These are phyloP conservation scores for Mesembryanthemum crystallinum DNA, from an alignment of 148 eudicot species.

Conservation along the genomic window DNA sequence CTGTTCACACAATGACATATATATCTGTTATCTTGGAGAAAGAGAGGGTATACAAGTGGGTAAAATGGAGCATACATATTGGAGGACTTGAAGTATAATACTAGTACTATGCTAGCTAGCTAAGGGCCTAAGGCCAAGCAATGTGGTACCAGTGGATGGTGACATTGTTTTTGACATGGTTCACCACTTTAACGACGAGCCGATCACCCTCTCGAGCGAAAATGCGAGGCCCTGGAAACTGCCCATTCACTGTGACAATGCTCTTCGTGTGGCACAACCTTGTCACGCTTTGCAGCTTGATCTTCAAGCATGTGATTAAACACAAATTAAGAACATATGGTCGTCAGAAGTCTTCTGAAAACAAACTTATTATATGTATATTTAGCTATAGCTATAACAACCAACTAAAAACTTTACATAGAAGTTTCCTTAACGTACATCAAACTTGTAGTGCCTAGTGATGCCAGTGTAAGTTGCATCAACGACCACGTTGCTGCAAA, in stretches of 20 bases:
- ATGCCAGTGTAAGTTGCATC: constrained; percentile 30
- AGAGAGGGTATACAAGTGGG: no score
- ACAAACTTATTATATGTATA: no score
- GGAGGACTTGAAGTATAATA: no score
- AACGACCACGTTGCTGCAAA: not conserved
- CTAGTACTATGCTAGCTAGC: no score
- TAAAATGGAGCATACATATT: no score
- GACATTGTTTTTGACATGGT: constrained; percentile 42
- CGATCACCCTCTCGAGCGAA: constrained; percentile 49
- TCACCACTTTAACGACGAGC: constrained; percentile 35
- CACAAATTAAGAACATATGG: not conserved
- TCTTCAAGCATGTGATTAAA: constrained; percentile 14
- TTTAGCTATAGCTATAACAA: no score
- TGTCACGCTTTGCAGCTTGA: constrained; percentile 39
- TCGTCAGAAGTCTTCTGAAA: not conserved
- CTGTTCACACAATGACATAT: constrained; percentile 23
- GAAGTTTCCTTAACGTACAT: constrained; percentile 25
- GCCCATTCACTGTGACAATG: constrained; percentile 45
- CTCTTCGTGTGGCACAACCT: constrained; percentile 46
- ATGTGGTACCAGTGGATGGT: constrained; percentile 46
- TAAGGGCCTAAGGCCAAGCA: no score
- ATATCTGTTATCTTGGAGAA: no score
- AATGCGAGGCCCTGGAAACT: constrained; percentile 49
- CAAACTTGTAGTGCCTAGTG: constrained; percentile 50
- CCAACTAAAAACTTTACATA: no score